Evolutionary conservation across 2,329 filamentous ascomycete genomes (phyloP).

Genomic region (Cladosporium sp.): DNA sequence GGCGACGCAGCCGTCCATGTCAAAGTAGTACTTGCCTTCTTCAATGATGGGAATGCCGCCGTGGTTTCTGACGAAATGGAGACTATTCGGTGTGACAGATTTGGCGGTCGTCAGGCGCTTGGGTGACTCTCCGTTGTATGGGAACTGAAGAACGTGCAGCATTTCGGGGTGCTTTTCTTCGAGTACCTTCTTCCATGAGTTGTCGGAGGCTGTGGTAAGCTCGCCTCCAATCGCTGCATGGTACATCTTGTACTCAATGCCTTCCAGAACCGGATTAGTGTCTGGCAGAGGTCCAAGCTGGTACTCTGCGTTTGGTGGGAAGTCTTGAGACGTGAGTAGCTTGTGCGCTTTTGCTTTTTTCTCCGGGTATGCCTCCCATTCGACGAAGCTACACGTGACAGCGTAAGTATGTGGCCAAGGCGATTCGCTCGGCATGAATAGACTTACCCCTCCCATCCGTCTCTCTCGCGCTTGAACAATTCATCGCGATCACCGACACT

Average conservation of each 20-base stretch:
- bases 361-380: slow-evolving; percentile 60
- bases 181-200: slow-evolving; percentile 53
- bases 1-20: slow-evolving; percentile 51
- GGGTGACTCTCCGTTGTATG: slow-evolving; percentile 61
- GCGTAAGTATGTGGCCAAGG: slow-evolving; percentile 21
- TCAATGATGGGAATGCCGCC: slow-evolving; percentile 59
- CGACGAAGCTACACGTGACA: slow-evolving; percentile 46
- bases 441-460: slow-evolving; percentile 45
- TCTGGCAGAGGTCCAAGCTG: slow-evolving; percentile 53
- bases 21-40: slow-evolving; percentile 43
- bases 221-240: slow-evolving; percentile 51
- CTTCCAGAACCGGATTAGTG: slow-evolving; percentile 56
- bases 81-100: slow-evolving; percentile 50
- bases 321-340: slow-evolving; percentile 46
- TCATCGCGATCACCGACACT: slow-evolving; percentile 37
- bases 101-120: slow-evolving; percentile 46
- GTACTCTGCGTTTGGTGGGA: slow-evolving; percentile 48
- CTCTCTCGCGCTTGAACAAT: slow-evolving; percentile 42
- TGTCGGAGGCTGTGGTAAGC: slow-evolving; percentile 45
- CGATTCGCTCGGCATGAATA: slow-evolving; percentile 24
- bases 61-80: slow-evolving; percentile 60
- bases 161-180: slow-evolving; percentile 58
- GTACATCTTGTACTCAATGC: slow-evolving; percentile 56
- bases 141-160: slow-evolving; percentile 60
- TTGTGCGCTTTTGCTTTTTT: slow-evolving; percentile 52